Evolutionary conservation across 176 grass and related monocot genomes (phyloP), one percentile per base, ranked within the genome.

Genomic region (Cymbopogon citratus): DNA sequence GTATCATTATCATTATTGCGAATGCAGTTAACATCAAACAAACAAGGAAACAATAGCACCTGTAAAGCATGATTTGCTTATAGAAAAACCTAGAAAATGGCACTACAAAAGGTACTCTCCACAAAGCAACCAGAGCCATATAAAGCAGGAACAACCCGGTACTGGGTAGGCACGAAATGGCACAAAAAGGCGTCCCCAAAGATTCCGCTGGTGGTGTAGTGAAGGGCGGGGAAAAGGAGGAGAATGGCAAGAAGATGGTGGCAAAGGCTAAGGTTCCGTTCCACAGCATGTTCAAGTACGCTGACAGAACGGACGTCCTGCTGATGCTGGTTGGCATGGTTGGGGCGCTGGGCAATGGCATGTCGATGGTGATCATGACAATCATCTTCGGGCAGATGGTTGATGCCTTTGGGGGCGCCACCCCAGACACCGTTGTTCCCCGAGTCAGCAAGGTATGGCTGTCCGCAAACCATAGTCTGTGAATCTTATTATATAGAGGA

Each of bases 371-470:
- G 21, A 0, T 76, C 29, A 72, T 85, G 77, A 57, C 82, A 31
- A 71, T 89, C 71, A 76, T 89, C 82, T 89, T 89, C 6, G 82
- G 71, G n/a, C 51, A 70, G 71, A 75, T 76, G 63, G 1, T 89
- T 16, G 54, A 81, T 9, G 82, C 82, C 49, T 89, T 77, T 40
- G 87, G 87, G 40, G 52, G 31, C 3, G 25, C 52, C 43, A 77
- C 51, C 54, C 23, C 15, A 0, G 70, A 31, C 63, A 85, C n/a
- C 63, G 68, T 85, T 27, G 54, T 89, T 34, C 70, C 60, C 5
- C 77, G 54, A 35, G 87, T 85, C 25, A 51, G 16, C 87, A 81
- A 85, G 82, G 87, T 85, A 73, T 25, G 9, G 23, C 23, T 25
- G 21, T 18, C 51, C 34, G 1, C 19, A 24, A 25, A 5, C 19